Evolutionary conservation across 139 green algal species (phyloP), one percentile per base, ranked within the genome.

Genomic region (Auxenochlorella pyrenoidosa): DNA sequence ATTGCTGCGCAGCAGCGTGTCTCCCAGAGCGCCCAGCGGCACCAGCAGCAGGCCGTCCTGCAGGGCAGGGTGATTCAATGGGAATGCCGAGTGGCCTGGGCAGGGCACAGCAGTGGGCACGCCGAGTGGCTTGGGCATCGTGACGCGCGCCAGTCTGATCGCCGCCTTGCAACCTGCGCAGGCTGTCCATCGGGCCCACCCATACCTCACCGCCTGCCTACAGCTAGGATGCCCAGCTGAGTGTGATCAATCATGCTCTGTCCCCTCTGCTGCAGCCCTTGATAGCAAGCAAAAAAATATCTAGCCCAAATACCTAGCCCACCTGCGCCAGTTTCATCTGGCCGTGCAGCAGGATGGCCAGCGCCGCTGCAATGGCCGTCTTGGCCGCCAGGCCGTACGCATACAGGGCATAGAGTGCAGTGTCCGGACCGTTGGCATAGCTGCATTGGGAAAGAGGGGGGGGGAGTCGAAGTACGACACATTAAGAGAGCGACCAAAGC

Each of bases 21-120:
- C 58, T 1, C 84, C 87, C 68, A 91, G 66, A 34, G 70, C 24
- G 54, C 87, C 84, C 34, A 90, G 58, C 63, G 89, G 85, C 24
- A 44, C 65, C 59, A 84, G n/a, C 66, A 92, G 72, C 72, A 87
- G 60, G 16, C 47, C 40, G 54, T 60, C 32, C 71, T 87, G 40
- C 88, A 89, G 21, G n/a, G 41, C 4, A n/a, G 13, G 40, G n/a
- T n/a, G n/a, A n/a, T n/a, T n/a, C n/a, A n/a, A n/a, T n/a, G n/a
- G n/a, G n/a, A n/a, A n/a, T n/a, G n/a, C n/a, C n/a, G n/a, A n/a
- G n/a, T n/a, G n/a, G n/a, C n/a, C n/a, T n/a, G n/a, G n/a, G n/a
- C n/a, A n/a, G n/a, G n/a, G n/a, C n/a, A n/a, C n/a, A n/a, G n/a
- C n/a, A n/a, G n/a, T n/a, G n/a, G n/a, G n/a, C n/a, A n/a, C n/a